Conservation (phyloP, 2,329 filamentous ascomycete species). For the Fusarium foetens region DNA sequence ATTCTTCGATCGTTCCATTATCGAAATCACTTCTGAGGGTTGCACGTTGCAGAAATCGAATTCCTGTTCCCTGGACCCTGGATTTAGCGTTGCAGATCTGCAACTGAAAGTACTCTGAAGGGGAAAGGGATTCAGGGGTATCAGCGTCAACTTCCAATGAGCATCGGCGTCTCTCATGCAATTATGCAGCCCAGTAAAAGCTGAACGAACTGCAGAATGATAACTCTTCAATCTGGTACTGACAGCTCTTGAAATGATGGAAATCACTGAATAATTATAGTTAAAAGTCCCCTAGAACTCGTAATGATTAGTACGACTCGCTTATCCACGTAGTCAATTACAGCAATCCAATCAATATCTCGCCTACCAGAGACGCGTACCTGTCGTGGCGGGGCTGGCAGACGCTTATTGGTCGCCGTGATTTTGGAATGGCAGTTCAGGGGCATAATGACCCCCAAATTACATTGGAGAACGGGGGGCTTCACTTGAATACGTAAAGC, state of each 20-base stretch:
- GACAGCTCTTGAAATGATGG: neutral
- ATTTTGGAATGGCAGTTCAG: constrained; percentile 20
- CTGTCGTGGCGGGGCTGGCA: neutral
- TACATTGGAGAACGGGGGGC: constrained; percentile 20
- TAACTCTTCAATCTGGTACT: neutral
- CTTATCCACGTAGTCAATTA: constrained; percentile 12
- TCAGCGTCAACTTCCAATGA: constrained; percentile 9
- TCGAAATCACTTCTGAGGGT: neutral
- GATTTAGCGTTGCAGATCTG: constrained; percentile 38
- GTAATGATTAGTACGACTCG: constrained; percentile 7
- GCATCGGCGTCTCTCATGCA: constrained; percentile 9
- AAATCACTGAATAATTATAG: neutral
- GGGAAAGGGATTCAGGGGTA: constrained; percentile 30
- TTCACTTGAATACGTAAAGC: constrained; percentile 22
- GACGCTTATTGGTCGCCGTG: constrained; percentile 7
- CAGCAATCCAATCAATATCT: constrained; percentile 24
- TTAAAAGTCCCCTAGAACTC: neutral
- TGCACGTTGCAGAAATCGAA: neutral
- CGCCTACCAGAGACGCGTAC: constrained; percentile 29
- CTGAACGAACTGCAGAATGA: neutral
- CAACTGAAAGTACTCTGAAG: constrained; percentile 2
- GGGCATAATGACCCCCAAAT: constrained; percentile 31
- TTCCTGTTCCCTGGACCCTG: constrained; percentile 22
- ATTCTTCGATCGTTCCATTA: neutral
- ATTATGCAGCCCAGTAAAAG: neutral